Conservation (phyloP, 345 rosid genomes). For the Xanthoceras sorbifolium region DNA sequence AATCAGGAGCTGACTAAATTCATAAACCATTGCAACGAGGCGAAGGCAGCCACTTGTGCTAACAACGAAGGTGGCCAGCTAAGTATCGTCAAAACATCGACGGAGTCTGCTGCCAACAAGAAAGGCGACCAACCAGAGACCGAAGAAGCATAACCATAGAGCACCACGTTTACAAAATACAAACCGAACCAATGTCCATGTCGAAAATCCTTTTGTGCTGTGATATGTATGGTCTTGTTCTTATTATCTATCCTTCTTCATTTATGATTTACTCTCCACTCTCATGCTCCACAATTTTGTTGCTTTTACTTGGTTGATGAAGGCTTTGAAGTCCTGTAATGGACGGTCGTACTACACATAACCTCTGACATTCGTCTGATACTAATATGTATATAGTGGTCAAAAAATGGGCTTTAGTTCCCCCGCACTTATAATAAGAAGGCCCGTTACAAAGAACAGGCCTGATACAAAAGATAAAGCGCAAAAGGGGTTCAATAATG, state of each 20-base stretch:
- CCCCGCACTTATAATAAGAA: too few relatives aligned
- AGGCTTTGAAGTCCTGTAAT: background rate
- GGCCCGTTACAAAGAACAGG: too few relatives aligned
- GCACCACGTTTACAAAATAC: background rate
- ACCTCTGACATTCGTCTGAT: too few relatives aligned
- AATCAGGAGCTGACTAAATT: constrained; percentile 81
- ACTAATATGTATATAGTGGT: too few relatives aligned
- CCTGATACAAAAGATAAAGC: too few relatives aligned
- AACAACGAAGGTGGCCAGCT: constrained; percentile 82
- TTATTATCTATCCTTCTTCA: too few relatives aligned
- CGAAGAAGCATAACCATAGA: background rate
- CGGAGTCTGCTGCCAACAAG: constrained; percentile 41
- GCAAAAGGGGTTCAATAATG: too few relatives aligned
- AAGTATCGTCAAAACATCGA: constrained; percentile 51
- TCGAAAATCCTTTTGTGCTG: background rate
- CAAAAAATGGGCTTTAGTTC: too few relatives aligned
- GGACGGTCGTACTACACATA: too few relatives aligned
- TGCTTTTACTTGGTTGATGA: background rate
- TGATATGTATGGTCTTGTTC: too few relatives aligned
- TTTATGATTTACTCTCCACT: too few relatives aligned
- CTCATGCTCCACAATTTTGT: background rate
- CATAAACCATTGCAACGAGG: constrained; percentile 85
- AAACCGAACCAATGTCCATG: background rate
- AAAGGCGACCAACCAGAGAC: constrained; percentile 24
- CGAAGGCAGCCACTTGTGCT: constrained; percentile 77